These are phyloP conservation scores for Penicillium samsonianum DNA, from an alignment of 495 filamentous ascomycete genomes.

Conservation along the genomic window DNA sequence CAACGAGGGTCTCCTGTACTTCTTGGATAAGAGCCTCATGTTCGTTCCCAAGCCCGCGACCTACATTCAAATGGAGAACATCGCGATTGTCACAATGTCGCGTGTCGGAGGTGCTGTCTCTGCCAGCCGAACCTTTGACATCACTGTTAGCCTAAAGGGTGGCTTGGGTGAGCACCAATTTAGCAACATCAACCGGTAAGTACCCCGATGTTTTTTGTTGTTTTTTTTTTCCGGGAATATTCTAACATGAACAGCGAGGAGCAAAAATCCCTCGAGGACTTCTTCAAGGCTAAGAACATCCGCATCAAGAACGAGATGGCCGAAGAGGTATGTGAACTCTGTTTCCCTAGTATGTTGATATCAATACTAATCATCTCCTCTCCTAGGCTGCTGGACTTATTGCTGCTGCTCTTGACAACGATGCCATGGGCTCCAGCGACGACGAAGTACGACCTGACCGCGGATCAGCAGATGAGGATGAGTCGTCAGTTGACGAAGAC, in stretches of 20 bases:
- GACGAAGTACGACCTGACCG: slow-evolving; percentile 77
- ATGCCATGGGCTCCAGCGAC: slow-evolving; percentile 79
- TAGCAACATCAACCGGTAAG: slow-evolving; percentile 94
- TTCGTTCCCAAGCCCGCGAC: slow-evolving; percentile 98
- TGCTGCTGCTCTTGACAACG: slow-evolving; percentile 76
- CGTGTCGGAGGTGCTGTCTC: slow-evolving; percentile 93
- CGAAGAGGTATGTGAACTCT: slow-evolving; percentile 55
- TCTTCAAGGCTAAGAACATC: slow-evolving; percentile 90
- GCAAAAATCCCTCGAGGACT: slow-evolving; percentile 89
- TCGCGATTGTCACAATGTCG: slow-evolving; percentile 88
- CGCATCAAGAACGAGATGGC: slow-evolving; percentile 96
- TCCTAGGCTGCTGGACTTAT: slow-evolving; percentile 61
- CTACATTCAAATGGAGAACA: slow-evolving; percentile 91
- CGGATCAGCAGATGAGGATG: slow-evolving; percentile 93
- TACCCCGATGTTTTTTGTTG: not conserved
- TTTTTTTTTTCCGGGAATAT: slow-evolving; percentile 2
- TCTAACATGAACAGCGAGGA: slow-evolving; percentile 65
- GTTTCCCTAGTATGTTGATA: slow-evolving; percentile 7
- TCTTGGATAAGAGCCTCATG: slow-evolving; percentile 96
- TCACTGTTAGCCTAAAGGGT: slow-evolving; percentile 82
- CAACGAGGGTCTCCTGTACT: slow-evolving; percentile 95
- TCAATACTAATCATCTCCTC: slow-evolving; percentile 13
- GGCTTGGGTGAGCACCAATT: slow-evolving; percentile 84
- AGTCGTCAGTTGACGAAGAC: slow-evolving; percentile 92
- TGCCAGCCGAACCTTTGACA: slow-evolving; percentile 94